Base-by-base conservation (phyloP, 805 yeast genomes). In the Ogataea pini region DNA sequence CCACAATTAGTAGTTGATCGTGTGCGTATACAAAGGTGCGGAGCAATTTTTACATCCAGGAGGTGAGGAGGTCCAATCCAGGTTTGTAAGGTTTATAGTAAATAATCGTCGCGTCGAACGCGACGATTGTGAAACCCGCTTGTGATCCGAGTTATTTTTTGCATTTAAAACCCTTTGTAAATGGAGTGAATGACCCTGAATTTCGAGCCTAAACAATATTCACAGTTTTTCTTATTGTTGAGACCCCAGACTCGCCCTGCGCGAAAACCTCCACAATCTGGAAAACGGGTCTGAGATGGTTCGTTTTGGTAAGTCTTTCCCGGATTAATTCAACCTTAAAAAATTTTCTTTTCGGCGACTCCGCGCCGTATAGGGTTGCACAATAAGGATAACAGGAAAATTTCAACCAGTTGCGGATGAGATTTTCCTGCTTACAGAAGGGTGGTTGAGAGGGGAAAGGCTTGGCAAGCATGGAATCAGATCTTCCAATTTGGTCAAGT, bases 131-230 rank as follows among this genome's bases (percentile, higher is more conserved):
- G 7, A 17, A 17, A n/a, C n/a, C n/a, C n/a, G n/a, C n/a, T n/a
- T n/a, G n/a, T n/a, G n/a, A n/a, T n/a, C n/a, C n/a, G n/a, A n/a
- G n/a, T n/a, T n/a, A n/a, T n/a, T n/a, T n/a, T n/a, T n/a, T n/a
- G n/a, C n/a, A n/a, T n/a, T n/a, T n/a, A n/a, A n/a, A n/a, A 18
- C 33, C 42, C 27, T 25, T 25, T 16, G 24, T 16, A 38, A 16
- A n/a, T 9, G 42, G 42, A 38, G n/a, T 27, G 42, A 39, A 39
- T 39, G 42, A 39, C 42, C 42, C 22, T 38, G n/a, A n/a, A n/a
- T n/a, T n/a, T n/a, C n/a, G n/a, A n/a, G n/a, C n/a, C 17, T 7
- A 7, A 20, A 22, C 20, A n/a, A 7, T 14, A 5, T 36, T 9
- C 25, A 22, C 25, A 22, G 8, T 22, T 22, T 22, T 22, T 22